Evolutionary conservation across 345 rosid genomes (phyloP).

Genomic region (Melaleuca quinquenervia): DNA sequence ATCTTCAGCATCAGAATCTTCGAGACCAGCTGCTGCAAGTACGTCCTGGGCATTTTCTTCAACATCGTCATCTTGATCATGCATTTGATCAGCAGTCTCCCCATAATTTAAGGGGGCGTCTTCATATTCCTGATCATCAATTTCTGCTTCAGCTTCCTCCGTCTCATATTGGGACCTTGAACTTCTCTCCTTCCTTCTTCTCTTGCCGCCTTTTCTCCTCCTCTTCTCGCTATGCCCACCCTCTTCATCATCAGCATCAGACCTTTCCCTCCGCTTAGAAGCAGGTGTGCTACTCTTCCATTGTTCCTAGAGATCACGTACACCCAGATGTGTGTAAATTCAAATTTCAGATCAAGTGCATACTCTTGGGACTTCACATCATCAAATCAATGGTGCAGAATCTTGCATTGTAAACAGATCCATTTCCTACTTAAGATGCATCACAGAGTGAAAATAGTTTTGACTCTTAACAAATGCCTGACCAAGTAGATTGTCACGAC

Average conservation of each 20-base stretch:
- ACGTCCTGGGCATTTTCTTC: conserved; percentile 71
- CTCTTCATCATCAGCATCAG: conserved; percentile 72
- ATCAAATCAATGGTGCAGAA: not conserved
- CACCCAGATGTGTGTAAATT: not conserved
- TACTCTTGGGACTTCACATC: not conserved
- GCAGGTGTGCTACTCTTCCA: conserved; percentile 72
- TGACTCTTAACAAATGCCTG: not conserved
- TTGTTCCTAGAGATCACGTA: conserved; percentile 56
- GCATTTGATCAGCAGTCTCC: conserved; percentile 25
- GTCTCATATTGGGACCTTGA: conserved; percentile 62
- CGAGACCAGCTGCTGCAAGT: conserved; percentile 93
- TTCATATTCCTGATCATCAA: conserved; percentile 75
- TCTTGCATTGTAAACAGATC: not conserved
- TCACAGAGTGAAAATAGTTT: not conserved
- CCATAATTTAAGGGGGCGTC: conserved; percentile 43
- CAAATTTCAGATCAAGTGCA: not conserved
- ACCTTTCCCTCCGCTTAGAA: conserved; percentile 76
- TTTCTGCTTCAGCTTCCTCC: conserved; percentile 66
- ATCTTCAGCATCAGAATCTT: conserved; percentile 87
- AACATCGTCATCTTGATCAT: conserved; percentile 40
- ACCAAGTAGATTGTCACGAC: not conserved
- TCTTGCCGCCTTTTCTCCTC: conserved; percentile 86
- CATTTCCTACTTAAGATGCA: not conserved
- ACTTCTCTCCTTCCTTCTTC: conserved; percentile 79
- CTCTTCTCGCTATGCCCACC: conserved; percentile 77